Evolutionary conservation across 352 stramenopile species (phyloP).

Genomic region (Phytophthora uliginosa): DNA sequence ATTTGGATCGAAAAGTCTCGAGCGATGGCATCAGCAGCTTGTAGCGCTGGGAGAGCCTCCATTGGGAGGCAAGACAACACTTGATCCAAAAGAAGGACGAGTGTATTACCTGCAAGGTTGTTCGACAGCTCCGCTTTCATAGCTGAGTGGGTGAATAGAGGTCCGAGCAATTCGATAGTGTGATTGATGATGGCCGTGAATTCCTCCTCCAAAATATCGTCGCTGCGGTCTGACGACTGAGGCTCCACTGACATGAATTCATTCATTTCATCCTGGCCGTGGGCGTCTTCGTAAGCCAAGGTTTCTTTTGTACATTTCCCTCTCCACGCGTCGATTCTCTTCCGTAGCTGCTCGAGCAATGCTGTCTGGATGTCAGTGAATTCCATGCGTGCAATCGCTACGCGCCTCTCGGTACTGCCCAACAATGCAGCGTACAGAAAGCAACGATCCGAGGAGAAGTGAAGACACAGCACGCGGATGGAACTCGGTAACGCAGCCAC

Average conservation of each 20-base stretch:
- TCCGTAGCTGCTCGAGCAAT: conserved; percentile 38
- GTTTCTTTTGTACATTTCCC: conserved; percentile 45
- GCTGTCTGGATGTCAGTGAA: conserved; percentile 48
- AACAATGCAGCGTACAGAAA: conserved; percentile 71
- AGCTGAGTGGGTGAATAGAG: conserved; percentile 64
- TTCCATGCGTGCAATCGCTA: conserved; percentile 69
- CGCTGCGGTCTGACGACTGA: background rate
- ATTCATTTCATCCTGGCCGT: conserved; percentile 46
- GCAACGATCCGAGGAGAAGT: conserved; percentile 75
- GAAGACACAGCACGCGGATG: conserved; percentile 58
- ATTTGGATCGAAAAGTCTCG: conserved; percentile 84
- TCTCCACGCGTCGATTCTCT: conserved; percentile 53
- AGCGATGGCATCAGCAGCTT: conserved; percentile 59
- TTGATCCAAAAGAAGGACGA: conserved; percentile 68
- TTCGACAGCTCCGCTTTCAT: conserved; percentile 50
- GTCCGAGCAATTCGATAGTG: conserved; percentile 52
- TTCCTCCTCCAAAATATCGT: conserved; percentile 64
- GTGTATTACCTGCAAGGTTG: conserved; percentile 52
- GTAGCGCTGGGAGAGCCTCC: conserved; percentile 56
- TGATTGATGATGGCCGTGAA: conserved; percentile 61
- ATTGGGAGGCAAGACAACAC: conserved; percentile 62
- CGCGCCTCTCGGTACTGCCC: conserved; percentile 46
- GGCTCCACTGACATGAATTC: conserved; percentile 42
- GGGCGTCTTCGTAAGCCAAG: conserved; percentile 49
- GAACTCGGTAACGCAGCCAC: conserved; percentile 50